A percentile compares a stretch with the other conserved stretches of the same genome.
Evolutionary conservation across 2,329 filamentous ascomycete species (phyloP).

Genomic region (Colletotrichum tofieldiae): DNA sequence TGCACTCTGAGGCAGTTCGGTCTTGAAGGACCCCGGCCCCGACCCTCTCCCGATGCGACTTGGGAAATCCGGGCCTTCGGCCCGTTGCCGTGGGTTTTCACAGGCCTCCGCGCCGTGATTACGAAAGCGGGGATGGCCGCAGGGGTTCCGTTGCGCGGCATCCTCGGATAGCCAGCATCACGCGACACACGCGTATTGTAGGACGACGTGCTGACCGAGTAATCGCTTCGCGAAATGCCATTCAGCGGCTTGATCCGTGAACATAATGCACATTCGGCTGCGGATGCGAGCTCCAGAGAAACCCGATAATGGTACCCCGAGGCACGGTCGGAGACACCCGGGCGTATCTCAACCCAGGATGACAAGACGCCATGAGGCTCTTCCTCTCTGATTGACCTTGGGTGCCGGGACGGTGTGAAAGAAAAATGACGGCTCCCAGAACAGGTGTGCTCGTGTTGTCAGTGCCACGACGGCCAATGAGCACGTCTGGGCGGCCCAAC

Average conservation of each 20-base stretch:
- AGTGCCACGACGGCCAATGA: neutral
- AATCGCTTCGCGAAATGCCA: neutral
- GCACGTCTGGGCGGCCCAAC: neutral
- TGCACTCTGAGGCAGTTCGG: slow-evolving; percentile 8
- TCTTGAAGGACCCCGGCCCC: slow-evolving; percentile 7
- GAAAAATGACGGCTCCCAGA: neutral
- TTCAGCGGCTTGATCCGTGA: neutral
- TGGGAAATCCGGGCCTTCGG: slow-evolving; percentile 33
- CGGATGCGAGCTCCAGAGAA: neutral
- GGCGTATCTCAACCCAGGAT: neutral
- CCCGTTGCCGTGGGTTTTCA: slow-evolving; percentile 20
- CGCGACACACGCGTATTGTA: neutral
- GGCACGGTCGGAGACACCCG: neutral
- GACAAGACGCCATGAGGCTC: neutral
- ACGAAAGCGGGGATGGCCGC: slow-evolving; percentile 15
- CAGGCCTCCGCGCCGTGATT: slow-evolving; percentile 16
- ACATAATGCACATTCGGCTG: neutral
- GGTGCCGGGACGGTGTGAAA: neutral
- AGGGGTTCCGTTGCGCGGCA: slow-evolving; percentile 11
- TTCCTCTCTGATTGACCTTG: neutral
- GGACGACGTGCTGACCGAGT: neutral
- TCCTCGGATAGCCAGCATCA: neutral
- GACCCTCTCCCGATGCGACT: slow-evolving; percentile 13
- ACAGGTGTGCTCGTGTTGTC: neutral
- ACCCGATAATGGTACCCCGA: neutral